Percentiles rank a stretch among this genome's conserved stretches.
Conservation (phyloP, 768 basidiomycete species). For the Stropharia rugosoannulata region DNA sequence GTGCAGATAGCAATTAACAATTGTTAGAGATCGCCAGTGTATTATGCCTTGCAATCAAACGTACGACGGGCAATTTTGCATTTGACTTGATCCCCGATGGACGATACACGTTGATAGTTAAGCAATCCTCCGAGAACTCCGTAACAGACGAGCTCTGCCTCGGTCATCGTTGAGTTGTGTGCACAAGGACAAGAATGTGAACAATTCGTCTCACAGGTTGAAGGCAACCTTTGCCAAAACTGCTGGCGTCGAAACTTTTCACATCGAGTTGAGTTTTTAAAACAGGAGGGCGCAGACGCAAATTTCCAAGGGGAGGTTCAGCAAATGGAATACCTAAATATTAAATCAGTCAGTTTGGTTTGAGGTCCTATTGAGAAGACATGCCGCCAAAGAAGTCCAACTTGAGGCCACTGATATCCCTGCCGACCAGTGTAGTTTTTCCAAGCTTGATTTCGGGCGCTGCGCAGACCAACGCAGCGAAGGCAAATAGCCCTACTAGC, state of each 20-base stretch:
- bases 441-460: slow-evolving; percentile 38
- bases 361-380: not conserved
- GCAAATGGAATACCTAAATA: slow-evolving; percentile 50
- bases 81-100: slow-evolving; percentile 34
- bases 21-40: not conserved
- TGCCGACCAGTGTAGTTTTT: slow-evolving; percentile 36
- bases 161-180: not conserved
- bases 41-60: slow-evolving; percentile 1
- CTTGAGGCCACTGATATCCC: slow-evolving; percentile 29
- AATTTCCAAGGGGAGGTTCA: slow-evolving; percentile 47
- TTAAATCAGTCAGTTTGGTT: not conserved
- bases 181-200: not conserved
- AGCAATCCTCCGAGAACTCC: slow-evolving; percentile 53
- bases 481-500: not conserved
- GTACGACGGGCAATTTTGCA: slow-evolving; percentile 38
- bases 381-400: slow-evolving; percentile 49
- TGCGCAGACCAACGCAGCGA: slow-evolving; percentile 10
- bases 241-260: slow-evolving; percentile 41
- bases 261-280: slow-evolving; percentile 36
- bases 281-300: slow-evolving; percentile 46
- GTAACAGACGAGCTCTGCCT: slow-evolving; percentile 28
- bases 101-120: slow-evolving; percentile 59
- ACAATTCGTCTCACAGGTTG: slow-evolving; percentile 35
- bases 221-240: slow-evolving; percentile 47
- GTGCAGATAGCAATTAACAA: slow-evolving; percentile 10